Percentiles rank a stretch among this genome's conserved stretches.
These are phyloP conservation scores for Xylaria sp. DNA, from an alignment of 495 filamentous ascomycete genomes.

Conservation along the genomic window DNA sequence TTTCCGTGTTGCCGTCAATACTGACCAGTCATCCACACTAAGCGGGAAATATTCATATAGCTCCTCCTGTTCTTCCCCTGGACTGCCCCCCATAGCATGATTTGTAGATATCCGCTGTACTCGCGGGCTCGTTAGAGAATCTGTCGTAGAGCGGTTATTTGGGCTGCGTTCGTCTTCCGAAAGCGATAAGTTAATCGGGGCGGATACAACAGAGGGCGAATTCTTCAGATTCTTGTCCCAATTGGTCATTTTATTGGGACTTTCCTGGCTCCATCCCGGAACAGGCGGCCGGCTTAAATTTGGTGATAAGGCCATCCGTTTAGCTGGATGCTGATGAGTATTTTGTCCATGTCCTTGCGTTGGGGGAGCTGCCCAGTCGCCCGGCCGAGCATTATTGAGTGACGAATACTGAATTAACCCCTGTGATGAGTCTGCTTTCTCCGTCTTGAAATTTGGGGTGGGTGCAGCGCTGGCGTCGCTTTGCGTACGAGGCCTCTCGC, in stretches of 20 bases:
- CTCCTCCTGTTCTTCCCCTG: slow-evolving; percentile 77
- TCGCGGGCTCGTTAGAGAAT: slow-evolving; percentile 49
- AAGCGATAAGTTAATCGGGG: slow-evolving; percentile 76
- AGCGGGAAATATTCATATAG: slow-evolving; percentile 93
- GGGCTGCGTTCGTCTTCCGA: slow-evolving; percentile 73
- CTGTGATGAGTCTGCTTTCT: slow-evolving; percentile 42
- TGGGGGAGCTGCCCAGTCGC: slow-evolving; percentile 33
- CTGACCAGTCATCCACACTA: slow-evolving; percentile 82
- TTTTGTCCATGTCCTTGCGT: slow-evolving; percentile 31
- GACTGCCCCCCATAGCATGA: slow-evolving; percentile 48
- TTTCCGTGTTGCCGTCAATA: not conserved
- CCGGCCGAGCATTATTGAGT: slow-evolving; percentile 34
- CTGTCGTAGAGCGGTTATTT: slow-evolving; percentile 47
- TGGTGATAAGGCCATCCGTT: slow-evolving; percentile 47
- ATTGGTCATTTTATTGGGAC: slow-evolving; percentile 23
- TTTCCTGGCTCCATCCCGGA: slow-evolving; percentile 43
- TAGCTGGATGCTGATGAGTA: slow-evolving; percentile 41
- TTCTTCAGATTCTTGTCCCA: slow-evolving; percentile 37
- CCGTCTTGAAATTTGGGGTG: slow-evolving; percentile 41
- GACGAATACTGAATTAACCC: slow-evolving; percentile 48
- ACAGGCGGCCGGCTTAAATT: slow-evolving; percentile 44
- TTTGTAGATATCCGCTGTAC: slow-evolving; percentile 46
- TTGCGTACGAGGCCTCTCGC: slow-evolving; percentile 39
- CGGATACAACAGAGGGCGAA: slow-evolving; percentile 35
- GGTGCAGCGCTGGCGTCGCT: slow-evolving; percentile 37